Percentiles rank a stretch among this genome's conserved stretches.
Evolutionary conservation across 345 rosid species (phyloP).

Genomic region (Litchi chinensis): DNA sequence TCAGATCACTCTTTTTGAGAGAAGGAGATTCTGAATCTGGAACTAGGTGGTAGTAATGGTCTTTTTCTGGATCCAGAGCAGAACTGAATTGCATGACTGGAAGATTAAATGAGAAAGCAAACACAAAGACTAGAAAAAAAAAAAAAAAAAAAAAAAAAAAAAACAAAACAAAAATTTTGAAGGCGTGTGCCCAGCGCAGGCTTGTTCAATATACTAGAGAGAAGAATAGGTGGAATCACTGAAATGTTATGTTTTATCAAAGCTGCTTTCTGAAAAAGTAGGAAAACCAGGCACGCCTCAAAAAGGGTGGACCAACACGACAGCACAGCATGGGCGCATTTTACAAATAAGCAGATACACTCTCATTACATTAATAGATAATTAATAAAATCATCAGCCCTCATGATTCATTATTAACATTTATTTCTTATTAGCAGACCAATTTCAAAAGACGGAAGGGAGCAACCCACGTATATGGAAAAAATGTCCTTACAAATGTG

Average conservation of each 20-base stretch:
- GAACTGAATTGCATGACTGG: slow-evolving; percentile 33
- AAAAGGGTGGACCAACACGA: neutral
- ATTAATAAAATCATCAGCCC: neutral
- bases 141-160: too few species aligned
- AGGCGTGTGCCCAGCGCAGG: slow-evolving; percentile 2
- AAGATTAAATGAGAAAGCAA: slow-evolving; percentile 8
- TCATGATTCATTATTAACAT: neutral
- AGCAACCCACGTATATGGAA: too few species aligned
- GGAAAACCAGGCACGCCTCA: slow-evolving; percentile 24
- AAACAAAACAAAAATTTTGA: neutral
- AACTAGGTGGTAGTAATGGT: slow-evolving; percentile 23
- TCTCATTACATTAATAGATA: neutral
- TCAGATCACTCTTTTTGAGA: neutral
- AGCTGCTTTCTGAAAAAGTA: slow-evolving; percentile 10
- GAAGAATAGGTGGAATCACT: neutral
- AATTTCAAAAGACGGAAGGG: too few species aligned
- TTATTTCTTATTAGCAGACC: too few species aligned
- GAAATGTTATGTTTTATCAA: neutral
- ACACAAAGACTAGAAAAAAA: neutral
- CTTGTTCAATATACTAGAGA: neutral
- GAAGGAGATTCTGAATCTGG: slow-evolving; percentile 22
- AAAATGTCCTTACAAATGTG: too few species aligned
- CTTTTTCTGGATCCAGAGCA: slow-evolving; percentile 20
- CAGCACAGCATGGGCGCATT: neutral
- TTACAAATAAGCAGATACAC: neutral